A percentile compares a stretch with the other conserved stretches of the same genome.
Conservation (phyloP, 2,329 filamentous ascomycete genomes). For the Colletotrichum tropicale region DNA sequence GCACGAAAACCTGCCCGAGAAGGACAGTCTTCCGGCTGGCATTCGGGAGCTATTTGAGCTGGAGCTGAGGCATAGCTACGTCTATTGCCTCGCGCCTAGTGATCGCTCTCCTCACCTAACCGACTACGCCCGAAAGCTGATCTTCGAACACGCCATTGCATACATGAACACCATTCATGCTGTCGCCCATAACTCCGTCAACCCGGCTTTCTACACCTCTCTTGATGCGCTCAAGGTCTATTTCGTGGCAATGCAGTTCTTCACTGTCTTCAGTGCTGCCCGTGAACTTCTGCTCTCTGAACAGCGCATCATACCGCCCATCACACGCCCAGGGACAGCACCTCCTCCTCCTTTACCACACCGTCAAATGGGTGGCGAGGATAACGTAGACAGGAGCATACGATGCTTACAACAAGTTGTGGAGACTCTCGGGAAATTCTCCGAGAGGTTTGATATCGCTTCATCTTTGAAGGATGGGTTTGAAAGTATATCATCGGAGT, state of each 20-base stretch:
- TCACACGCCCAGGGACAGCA: constrained; percentile 48
- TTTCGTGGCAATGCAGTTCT: constrained; percentile 70
- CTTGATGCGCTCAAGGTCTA: constrained; percentile 87
- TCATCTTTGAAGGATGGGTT: constrained; percentile 58
- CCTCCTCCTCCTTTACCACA: constrained; percentile 59
- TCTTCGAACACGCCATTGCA: constrained; percentile 86
- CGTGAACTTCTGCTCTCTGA: constrained; percentile 62
- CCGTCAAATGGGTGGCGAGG: constrained; percentile 43
- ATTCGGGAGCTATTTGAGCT: constrained; percentile 83
- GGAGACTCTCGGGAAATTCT: constrained; percentile 60
- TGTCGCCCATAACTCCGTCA: constrained; percentile 63
- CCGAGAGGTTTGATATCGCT: constrained; percentile 64
- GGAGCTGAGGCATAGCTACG: constrained; percentile 88
- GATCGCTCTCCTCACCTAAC: constrained; percentile 74
- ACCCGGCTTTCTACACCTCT: constrained; percentile 78
- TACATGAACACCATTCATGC: constrained; percentile 79
- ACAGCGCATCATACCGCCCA: constrained; percentile 46
- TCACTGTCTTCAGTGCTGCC: constrained; percentile 59
- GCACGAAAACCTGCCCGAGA: constrained; percentile 74
- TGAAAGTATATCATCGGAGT: constrained; percentile 51
- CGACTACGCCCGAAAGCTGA: constrained; percentile 77
- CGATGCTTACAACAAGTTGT: constrained; percentile 58
- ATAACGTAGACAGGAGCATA: constrained; percentile 61
- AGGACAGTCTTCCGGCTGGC: constrained; percentile 60
- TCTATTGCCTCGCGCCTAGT: constrained; percentile 86